Evolutionary conservation across 176 grass and related monocot genomes (phyloP), one percentile per base, ranked within the genome.

Genomic region (Musa troglodytarum): DNA sequence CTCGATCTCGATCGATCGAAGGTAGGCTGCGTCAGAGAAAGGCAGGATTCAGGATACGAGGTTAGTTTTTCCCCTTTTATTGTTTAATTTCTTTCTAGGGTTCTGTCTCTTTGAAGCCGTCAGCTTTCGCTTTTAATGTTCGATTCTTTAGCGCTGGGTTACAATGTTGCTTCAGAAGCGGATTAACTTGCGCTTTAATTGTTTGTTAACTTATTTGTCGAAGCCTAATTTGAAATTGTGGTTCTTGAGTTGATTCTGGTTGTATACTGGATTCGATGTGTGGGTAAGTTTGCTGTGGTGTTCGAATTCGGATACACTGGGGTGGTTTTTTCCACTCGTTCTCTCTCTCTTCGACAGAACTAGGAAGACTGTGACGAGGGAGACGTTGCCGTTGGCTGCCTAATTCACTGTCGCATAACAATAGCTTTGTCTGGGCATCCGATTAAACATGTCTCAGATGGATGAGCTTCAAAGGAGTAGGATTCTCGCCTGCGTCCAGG

Each of bases 401-500:
- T 61, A 61, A 61, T n/a, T 61, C 57, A 19, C 4, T 43, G 34
- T 43, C 34, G 4, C 34, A 6, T 43, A 43, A 6, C 34, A 43
- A 43, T 6, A 43, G 34, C 34, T 57, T 57, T 11, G 3, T 28
- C 8, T 26, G 9, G 9, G 17, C 16, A 70, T 70, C 49, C n/a
- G 34, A 70, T 50, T 16, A 17, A 70, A 50, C 68, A 74, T 72
- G 29, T 17, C 80, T 28, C 29, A 59, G 11, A 49, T 49, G 1
- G 74, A 56, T 34, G 58, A 28, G 17, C 19, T 28, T 11, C 52
- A 64, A 22, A 25, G 83, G 66, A 69, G 21, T 43, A 50, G 74
- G 54, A 75, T 78, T 7, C 53, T 72, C 9, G 81, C 76, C 15
- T 77, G 82, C 34, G 78, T 88, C 75, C 89, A 86, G 83, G 78